phyloP scores from a whole-genome alignment of 140 eudicot genomes.

The Erigeron philadelphicus region DNA sequence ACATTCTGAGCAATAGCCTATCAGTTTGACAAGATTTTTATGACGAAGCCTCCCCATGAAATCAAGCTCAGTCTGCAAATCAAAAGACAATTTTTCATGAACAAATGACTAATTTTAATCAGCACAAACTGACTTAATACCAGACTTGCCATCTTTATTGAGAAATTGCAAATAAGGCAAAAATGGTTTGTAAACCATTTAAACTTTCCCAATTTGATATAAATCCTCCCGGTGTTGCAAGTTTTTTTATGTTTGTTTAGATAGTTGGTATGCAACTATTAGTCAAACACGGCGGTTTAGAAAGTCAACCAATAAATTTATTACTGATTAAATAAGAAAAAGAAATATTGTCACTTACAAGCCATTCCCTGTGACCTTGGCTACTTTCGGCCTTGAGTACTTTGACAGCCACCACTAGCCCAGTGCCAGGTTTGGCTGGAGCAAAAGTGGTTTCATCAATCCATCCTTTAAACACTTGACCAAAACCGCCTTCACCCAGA shows the following conservation, averaged over 20 bases:
- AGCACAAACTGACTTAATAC: too few species aligned
- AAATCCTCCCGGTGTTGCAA: too few species aligned
- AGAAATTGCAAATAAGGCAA: too few species aligned
- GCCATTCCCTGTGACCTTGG: conserved; percentile 90
- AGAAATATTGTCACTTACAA: conserved; percentile 43
- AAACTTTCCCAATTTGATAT: not conserved
- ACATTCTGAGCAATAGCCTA: conserved; percentile 65
- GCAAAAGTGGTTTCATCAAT: conserved; percentile 58
- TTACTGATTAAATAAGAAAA: too few species aligned
- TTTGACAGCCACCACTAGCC: conserved; percentile 69
- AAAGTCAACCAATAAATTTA: too few species aligned
- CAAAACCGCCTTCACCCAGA: conserved; percentile 86
- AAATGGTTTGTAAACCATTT: not conserved
- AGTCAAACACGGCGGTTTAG: not conserved
- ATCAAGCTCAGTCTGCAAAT: conserved; percentile 66
- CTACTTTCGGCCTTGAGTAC: conserved; percentile 65
- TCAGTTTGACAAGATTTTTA: conserved; percentile 65
- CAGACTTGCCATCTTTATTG: too few species aligned
- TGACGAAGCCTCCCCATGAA: conserved; percentile 65
- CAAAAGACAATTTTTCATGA: not conserved
- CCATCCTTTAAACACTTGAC: conserved; percentile 82
- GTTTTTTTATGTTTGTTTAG: too few species aligned
- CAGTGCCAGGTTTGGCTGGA: conserved; percentile 68
- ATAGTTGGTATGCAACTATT: not conserved
- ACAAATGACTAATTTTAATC: too few species aligned